A percentile compares a stretch with the other conserved stretches of the same genome.
Evolutionary conservation across 2,329 filamentous ascomycete genomes (phyloP).

Genomic region (Nemania bipapillata): DNA sequence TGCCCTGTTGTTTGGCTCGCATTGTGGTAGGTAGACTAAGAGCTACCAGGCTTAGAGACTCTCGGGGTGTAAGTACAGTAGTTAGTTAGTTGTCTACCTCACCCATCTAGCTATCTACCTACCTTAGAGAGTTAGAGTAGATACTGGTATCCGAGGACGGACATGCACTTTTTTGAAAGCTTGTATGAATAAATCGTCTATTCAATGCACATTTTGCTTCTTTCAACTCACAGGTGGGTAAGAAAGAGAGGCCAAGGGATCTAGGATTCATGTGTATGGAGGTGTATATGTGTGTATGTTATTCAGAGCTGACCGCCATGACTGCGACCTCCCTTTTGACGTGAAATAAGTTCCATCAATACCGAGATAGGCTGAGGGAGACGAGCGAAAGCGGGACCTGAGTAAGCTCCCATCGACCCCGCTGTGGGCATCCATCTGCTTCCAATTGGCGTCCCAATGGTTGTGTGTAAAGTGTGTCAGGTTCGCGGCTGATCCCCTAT

Average conservation of each 20-base stretch:
- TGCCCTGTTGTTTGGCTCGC: constrained; percentile 7
- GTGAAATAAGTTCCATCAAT: constrained; percentile 1
- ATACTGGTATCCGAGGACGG: neutral
- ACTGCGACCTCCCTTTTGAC: constrained; percentile 7
- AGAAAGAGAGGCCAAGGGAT: neutral
- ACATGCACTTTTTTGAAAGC: neutral
- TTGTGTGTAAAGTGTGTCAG: constrained; percentile 6
- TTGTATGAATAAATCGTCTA: neutral
- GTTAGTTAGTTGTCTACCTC: neutral
- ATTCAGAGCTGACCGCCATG: constrained; percentile 7
- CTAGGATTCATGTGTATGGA: neutral
- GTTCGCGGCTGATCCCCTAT: constrained; percentile 14
- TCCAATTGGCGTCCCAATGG: constrained; percentile 18
- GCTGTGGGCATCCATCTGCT: constrained; percentile 30
- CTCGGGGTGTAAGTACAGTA: neutral
- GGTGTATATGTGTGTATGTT: too few relatives aligned
- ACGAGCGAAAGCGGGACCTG: constrained; percentile 35
- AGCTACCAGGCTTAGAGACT: neutral
- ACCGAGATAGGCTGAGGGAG: neutral
- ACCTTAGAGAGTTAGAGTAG: neutral
- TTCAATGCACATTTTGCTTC: neutral
- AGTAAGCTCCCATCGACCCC: constrained; percentile 39
- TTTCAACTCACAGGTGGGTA: neutral
- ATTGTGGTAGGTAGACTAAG: neutral
- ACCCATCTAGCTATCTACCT: neutral